Evolutionary conservation across 352 stramenopile genomes (phyloP), one percentile per base, ranked within the genome.

Genomic region (Ophiocytium majus): DNA sequence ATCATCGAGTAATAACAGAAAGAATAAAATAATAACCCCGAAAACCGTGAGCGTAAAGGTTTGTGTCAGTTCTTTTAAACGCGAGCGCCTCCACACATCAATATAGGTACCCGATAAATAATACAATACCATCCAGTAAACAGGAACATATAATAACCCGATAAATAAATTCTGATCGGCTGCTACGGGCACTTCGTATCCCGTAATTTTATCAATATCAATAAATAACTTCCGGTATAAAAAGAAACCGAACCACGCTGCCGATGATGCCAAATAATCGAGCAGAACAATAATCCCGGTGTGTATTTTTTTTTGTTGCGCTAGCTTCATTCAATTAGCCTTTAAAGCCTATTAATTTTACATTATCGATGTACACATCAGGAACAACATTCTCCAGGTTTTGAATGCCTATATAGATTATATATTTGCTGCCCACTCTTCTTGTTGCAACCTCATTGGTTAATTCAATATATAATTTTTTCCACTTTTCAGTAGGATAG

Each of bases 41-140:
- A 71, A 28, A 71, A 71, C 28, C 19, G 57, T 23, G 28, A 71
- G 19, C 19, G 57, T 28, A 23, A 71, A 71, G 57, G 28, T 71
- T 28, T 71, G 57, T 28, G 28, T 28, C 23, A 71, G 28, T 28
- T 71, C 57, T 23, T 71, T 71, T 23, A 71, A 23, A 23, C 57
- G 57, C 57, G 57, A 71, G 23, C 57, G 57, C 28, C 57, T 71
- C 19, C 23, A 28, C 28, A 71, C 57, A 71, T 71, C 28, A 28
- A 23, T 71, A 71, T 71, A 71, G 28, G 57, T 23, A 71, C 57
- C 57, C 57, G 28, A 23, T 71, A 71, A 71, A 71, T 71, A 71
- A 71, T 71, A 71, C 23, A 71, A 23, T 28, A 71, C 23, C 23
- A 71, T 28, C 57, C 57, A 71, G 23, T 23, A 23, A 23, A 71